phyloP scores from a whole-genome alignment of 805 yeast genomes.

The Candida nanaspora region DNA sequence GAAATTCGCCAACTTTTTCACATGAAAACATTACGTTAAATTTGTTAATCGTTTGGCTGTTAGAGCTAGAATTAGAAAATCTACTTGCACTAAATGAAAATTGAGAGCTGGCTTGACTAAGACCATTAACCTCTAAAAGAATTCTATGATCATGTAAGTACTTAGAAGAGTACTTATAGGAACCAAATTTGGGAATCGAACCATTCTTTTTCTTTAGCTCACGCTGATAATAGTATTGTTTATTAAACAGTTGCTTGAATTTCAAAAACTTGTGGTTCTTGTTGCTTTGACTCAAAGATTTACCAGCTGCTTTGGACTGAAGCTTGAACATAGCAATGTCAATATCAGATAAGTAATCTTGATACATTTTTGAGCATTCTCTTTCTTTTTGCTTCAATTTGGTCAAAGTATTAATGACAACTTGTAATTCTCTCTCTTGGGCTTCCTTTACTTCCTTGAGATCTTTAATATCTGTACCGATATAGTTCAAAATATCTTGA shows the following conservation, averaged over 20 bases:
- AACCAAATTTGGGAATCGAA: constrained; percentile 66
- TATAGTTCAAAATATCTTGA: constrained; percentile 74
- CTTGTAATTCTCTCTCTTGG: constrained; percentile 32
- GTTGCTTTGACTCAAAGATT: constrained; percentile 26
- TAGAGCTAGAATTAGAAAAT: neutral
- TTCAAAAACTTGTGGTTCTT: constrained; percentile 22
- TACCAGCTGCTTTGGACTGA: constrained; percentile 39
- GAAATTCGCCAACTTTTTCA: constrained; percentile 64
- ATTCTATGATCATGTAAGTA: constrained; percentile 69
- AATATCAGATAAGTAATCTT: constrained; percentile 40
- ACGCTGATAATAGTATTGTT: constrained; percentile 69
- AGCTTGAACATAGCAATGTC: constrained; percentile 35
- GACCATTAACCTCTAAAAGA: constrained; percentile 37
- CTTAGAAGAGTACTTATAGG: constrained; percentile 69
- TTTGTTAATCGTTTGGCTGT: constrained; percentile 44
- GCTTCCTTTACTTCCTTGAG: constrained; percentile 36
- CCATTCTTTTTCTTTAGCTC: constrained; percentile 61
- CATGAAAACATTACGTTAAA: constrained; percentile 71
- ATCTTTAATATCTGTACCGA: constrained; percentile 67
- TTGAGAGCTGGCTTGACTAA: constrained; percentile 33
- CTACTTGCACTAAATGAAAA: constrained; percentile 2
- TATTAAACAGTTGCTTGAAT: constrained; percentile 52
- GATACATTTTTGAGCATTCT: constrained; percentile 35
- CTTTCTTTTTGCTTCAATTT: constrained; percentile 39
- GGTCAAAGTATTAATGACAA: constrained; percentile 33